A percentile compares a stretch with the other conserved stretches of the same genome.
Evolutionary conservation across 495 filamentous ascomycete genomes (phyloP).

Genomic region (Talaromyces adpressus): DNA sequence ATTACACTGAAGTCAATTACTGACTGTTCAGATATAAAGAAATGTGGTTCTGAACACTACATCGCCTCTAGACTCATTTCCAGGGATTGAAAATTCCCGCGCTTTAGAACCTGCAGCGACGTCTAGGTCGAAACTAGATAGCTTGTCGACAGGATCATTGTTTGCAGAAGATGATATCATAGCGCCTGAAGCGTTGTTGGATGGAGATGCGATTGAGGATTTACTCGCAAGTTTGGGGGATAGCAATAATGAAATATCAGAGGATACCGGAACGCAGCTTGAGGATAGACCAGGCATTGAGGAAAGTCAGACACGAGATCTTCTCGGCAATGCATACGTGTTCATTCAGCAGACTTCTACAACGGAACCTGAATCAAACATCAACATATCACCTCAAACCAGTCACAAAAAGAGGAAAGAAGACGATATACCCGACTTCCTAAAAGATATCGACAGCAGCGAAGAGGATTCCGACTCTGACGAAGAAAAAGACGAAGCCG

Average conservation of each 20-base stretch:
- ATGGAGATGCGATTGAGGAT: slow-evolving; percentile 10
- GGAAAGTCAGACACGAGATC: background rate
- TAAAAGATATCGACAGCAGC: background rate
- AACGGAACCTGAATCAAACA: background rate
- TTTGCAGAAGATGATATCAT: slow-evolving; percentile 2
- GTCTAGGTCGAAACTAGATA: background rate
- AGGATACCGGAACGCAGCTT: background rate
- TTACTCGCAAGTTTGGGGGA: slow-evolving; percentile 4
- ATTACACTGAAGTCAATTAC: background rate
- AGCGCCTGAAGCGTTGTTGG: background rate
- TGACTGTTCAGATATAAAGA: background rate
- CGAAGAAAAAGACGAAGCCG: slow-evolving; percentile 5
- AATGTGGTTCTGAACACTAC: background rate
- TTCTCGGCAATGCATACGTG: background rate
- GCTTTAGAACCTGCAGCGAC: background rate
- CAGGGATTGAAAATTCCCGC: background rate
- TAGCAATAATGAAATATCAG: background rate
- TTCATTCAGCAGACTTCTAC: background rate
- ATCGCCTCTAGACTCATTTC: background rate
- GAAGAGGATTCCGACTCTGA: background rate
- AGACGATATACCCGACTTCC: background rate
- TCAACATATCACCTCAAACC: background rate
- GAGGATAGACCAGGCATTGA: background rate
- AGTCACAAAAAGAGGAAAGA: background rate
- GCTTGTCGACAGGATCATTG: background rate